Base-by-base conservation (phyloP, 2,329 filamentous ascomycete species). In the Cladophialophora psammophila region DNA sequence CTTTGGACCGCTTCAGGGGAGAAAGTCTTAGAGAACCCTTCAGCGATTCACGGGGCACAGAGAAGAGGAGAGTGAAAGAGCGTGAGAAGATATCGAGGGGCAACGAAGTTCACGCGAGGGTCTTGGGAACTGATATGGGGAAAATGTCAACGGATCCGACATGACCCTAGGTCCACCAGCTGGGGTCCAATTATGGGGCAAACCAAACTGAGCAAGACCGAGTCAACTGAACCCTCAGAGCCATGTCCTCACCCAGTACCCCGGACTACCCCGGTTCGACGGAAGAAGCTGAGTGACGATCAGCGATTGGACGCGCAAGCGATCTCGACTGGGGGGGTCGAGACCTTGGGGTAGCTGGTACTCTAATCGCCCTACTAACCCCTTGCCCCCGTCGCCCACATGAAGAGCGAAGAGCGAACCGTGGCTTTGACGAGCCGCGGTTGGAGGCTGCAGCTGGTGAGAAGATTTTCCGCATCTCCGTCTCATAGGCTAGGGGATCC, bases 211-310 rank as follows among this genome's bases (percentile, higher is more conserved):
- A 31, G 26, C 54, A 15, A 57, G 34, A 31, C n/a, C 54, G 8
- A 20, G 18, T 31, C 18, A 31, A 42, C 13, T 18, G 59, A 31
- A 35, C 45, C 10, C 34, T 61, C 12, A 53, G 50, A 61, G 12
- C 12, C 59, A 55, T 58, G 54, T 64, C 53, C 52, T 53, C 63
- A 61, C 53, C 54, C 50, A 26, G 10, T 69, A 67, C 68, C 65
- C 68, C 65, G 55, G 68, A 69, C 61, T 63, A 60, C 54, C 66
- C 54, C 54, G 60, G 65, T 57, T 64, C 20, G 42, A 55, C 31
- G 40, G 18, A 42, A 60, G 18, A 8, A 13, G 26, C 10, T 36
- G 26, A 38, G 18, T 38, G 32, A n/a, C 9, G 34, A 18, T 48
- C 32, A 60, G 58, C 63, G 63, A 68, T 68, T 68, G 66, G 63